Conservation (phyloP, 139 green algal genomes). For the Spirogloea muscicola region DNA sequence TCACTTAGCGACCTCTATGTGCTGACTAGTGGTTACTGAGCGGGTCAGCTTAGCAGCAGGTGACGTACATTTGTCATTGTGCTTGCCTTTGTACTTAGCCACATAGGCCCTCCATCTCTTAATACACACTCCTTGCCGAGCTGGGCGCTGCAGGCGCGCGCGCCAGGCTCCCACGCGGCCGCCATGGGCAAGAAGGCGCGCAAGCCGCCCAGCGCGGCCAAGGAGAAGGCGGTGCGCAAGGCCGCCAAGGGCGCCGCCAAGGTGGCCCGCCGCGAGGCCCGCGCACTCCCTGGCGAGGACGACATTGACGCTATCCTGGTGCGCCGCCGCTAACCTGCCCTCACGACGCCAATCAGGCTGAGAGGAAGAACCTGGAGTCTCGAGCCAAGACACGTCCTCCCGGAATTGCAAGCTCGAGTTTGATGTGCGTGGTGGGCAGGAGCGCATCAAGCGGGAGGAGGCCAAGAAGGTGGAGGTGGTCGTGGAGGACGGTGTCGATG, state of each 20-base stretch:
- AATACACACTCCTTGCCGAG: too few relatives aligned
- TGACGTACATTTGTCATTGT: too few relatives aligned
- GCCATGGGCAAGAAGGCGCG: conserved; percentile 69
- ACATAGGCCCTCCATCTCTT: too few relatives aligned
- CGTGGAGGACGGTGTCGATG: conserved; percentile 59
- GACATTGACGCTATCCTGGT: conserved; percentile 82
- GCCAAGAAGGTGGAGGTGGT: conserved; percentile 49
- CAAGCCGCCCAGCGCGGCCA: conserved; percentile 51
- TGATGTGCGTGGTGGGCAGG: conserved; percentile 12
- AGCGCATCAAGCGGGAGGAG: conserved; percentile 66
- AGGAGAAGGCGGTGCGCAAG: conserved; percentile 77
- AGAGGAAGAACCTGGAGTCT: too few relatives aligned
- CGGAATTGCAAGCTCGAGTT: not conserved
- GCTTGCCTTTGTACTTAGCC: too few relatives aligned
- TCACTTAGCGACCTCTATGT: too few relatives aligned
- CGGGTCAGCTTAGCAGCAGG: too few relatives aligned
- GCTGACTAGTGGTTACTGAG: too few relatives aligned
- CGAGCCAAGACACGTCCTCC: not conserved
- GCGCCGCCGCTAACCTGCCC: not conserved
- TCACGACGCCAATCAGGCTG: too few relatives aligned
- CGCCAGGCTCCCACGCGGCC: too few relatives aligned
- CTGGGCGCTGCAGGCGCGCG: too few relatives aligned
- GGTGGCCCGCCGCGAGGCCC: conserved; percentile 19
- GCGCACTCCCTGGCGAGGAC: conserved; percentile 63
- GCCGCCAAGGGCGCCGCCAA: conserved; percentile 60